A percentile compares a stretch with the other conserved stretches of the same genome.
Conservation (phyloP, 192 early-diverging fungal genomes). For the Mortierella alpina region DNA sequence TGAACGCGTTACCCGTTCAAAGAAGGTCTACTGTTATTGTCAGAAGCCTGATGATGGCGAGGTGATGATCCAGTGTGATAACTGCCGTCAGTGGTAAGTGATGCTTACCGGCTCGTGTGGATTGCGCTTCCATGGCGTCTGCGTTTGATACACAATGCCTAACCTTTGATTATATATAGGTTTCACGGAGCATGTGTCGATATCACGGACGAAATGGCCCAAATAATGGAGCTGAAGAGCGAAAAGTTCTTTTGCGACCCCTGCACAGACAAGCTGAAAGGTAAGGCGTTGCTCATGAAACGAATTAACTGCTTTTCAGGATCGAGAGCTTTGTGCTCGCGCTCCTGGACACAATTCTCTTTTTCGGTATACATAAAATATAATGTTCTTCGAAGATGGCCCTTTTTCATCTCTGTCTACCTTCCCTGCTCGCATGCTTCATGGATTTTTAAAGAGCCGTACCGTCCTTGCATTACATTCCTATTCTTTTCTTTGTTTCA, state of each 20-base stretch:
- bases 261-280: conserved; percentile 45
- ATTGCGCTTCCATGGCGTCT: too few species aligned
- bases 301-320: background rate
- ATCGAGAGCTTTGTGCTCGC: background rate
- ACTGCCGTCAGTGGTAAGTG: conserved; percentile 79
- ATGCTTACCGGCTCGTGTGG: background rate
- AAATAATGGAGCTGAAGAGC: conserved; percentile 56
- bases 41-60: conserved; percentile 73
- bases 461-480: background rate
- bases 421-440: background rate
- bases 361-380: conserved; percentile 22
- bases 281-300: conserved; percentile 29
- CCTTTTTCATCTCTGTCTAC: background rate
- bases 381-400: conserved; percentile 9
- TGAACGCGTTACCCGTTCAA: conserved; percentile 42
- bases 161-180: conserved; percentile 39
- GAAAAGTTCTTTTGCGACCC: conserved; percentile 53
- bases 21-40: conserved; percentile 79
- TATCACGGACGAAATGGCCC: conserved; percentile 64
- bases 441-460: background rate
- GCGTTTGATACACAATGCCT: too few species aligned
- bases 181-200: conserved; percentile 72
- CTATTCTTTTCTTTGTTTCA: background rate
- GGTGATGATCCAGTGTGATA: conserved; percentile 84
- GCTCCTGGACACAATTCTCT: background rate